These are phyloP conservation scores for Sphaerulina vaccinii DNA, from an alignment of 2,329 filamentous ascomycete species.

Conservation along the genomic window DNA sequence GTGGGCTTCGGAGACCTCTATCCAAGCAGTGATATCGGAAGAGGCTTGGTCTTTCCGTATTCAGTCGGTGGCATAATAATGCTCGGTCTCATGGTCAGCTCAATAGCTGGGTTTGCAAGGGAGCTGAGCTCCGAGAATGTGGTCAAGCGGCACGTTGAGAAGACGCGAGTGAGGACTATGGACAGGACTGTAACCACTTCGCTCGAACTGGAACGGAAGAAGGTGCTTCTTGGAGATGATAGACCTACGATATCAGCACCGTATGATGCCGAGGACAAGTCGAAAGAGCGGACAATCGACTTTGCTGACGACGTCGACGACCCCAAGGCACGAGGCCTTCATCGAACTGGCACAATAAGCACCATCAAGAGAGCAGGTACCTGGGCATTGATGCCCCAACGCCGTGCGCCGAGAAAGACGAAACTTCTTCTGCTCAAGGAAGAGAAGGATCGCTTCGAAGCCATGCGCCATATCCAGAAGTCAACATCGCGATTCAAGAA, in stretches of 20 bases:
- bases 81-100: constrained; percentile 77
- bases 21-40: constrained; percentile 56
- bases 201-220: constrained; percentile 43
- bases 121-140: constrained; percentile 64
- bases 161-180: constrained; percentile 54
- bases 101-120: constrained; percentile 66
- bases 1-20: constrained; percentile 64
- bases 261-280: constrained; percentile 14
- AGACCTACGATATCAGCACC: constrained; percentile 18
- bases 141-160: constrained; percentile 58
- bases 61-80: constrained; percentile 81
- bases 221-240: constrained; percentile 4
- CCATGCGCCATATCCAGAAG: constrained; percentile 72
- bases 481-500: constrained; percentile 64
- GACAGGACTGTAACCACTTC: constrained; percentile 55
- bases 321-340: not conserved
- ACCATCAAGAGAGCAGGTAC: constrained; percentile 25
- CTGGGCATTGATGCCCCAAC: constrained; percentile 19
- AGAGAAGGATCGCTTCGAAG: constrained; percentile 43
- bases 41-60: constrained; percentile 77
- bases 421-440: constrained; percentile 58
- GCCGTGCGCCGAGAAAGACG: constrained; percentile 35
- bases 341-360: constrained; percentile 8
- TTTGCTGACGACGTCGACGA: constrained; percentile 17
- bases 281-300: constrained; percentile 13